phyloP scores from a whole-genome alignment of 495 filamentous ascomycete genomes.

The Aspergillus cristatus region DNA sequence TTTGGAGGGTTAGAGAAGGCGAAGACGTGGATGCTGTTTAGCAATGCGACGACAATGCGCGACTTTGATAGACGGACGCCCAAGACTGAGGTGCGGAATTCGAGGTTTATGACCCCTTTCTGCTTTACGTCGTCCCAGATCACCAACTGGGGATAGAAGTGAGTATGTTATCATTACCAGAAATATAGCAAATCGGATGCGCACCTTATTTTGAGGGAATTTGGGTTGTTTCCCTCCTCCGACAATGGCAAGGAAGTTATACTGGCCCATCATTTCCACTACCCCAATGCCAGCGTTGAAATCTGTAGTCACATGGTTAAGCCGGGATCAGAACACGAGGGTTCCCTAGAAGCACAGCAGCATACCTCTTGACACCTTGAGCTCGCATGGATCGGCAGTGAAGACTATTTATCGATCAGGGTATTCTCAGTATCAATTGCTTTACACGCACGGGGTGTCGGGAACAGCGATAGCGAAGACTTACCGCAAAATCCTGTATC shows the following conservation, averaged over 20 bases:
- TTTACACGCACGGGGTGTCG: too few relatives aligned
- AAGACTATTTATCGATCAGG: slow-evolving; percentile 47
- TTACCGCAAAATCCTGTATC: slow-evolving; percentile 81
- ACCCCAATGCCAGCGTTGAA: slow-evolving; percentile 79
- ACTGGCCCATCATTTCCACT: slow-evolving; percentile 79
- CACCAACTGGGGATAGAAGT: slow-evolving; percentile 45
- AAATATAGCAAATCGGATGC: slow-evolving; percentile 9
- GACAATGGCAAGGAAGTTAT: slow-evolving; percentile 82
- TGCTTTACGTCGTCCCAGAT: slow-evolving; percentile 88
- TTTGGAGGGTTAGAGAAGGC: slow-evolving; percentile 69
- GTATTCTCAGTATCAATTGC: slow-evolving; percentile 1
- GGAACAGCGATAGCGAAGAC: too few relatives aligned
- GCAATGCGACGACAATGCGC: slow-evolving; percentile 70
- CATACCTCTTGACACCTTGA: slow-evolving; percentile 59
- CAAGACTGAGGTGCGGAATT: slow-evolving; percentile 66
- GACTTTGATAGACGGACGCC: slow-evolving; percentile 69
- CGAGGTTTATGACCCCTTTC: slow-evolving; percentile 62
- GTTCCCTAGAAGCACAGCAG: background rate
- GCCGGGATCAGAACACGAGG: background rate
- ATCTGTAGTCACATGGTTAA: slow-evolving; percentile 39
- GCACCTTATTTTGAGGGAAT: slow-evolving; percentile 78
- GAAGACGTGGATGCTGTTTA: slow-evolving; percentile 78
- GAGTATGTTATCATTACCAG: background rate
- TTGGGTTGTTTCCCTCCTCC: slow-evolving; percentile 83
- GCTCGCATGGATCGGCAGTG: slow-evolving; percentile 64